Conservation (phyloP, 495 filamentous ascomycete genomes). For the Penicillium cataractarum region DNA sequence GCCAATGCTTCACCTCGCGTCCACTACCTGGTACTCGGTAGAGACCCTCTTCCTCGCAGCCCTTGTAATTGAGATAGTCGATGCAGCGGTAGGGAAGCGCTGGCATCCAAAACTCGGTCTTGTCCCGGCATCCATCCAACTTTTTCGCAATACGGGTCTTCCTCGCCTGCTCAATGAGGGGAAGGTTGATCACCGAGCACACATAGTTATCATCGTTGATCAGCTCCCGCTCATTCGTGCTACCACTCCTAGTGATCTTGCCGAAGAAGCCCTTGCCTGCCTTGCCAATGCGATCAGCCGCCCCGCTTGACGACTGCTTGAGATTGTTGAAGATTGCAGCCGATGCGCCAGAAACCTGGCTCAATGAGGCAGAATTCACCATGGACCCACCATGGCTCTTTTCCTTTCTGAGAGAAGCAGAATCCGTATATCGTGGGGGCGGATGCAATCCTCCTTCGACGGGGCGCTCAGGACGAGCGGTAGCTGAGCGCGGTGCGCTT, state of each 20-base stretch:
- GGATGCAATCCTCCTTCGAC: constrained; percentile 34
- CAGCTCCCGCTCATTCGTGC: constrained; percentile 67
- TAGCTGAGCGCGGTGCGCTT: constrained; percentile 57
- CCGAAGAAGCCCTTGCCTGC: constrained; percentile 78
- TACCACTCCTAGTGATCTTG: constrained; percentile 72
- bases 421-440: constrained; percentile 58
- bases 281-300: constrained; percentile 70
- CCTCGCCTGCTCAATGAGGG: constrained; percentile 83
- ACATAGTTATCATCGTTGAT: constrained; percentile 77
- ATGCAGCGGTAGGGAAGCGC: constrained; percentile 89
- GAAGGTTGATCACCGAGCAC: constrained; percentile 75
- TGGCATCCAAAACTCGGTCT: constrained; percentile 98
- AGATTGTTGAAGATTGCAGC: constrained; percentile 72
- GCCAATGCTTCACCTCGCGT: constrained; percentile 83
- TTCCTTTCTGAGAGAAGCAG: constrained; percentile 45
- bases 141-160: constrained; percentile 83
- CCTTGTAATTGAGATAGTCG: constrained; percentile 90
- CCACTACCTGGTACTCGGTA: constrained; percentile 87
- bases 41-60: constrained; percentile 85
- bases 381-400: constrained; percentile 52
- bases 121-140: constrained; percentile 80
- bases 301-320: constrained; percentile 70
- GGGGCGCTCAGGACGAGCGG: constrained; percentile 62
- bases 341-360: constrained; percentile 63
- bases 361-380: constrained; percentile 60